Conservation (phyloP, 1,139 yeast genomes). For the Taiozyma onychis region DNA sequence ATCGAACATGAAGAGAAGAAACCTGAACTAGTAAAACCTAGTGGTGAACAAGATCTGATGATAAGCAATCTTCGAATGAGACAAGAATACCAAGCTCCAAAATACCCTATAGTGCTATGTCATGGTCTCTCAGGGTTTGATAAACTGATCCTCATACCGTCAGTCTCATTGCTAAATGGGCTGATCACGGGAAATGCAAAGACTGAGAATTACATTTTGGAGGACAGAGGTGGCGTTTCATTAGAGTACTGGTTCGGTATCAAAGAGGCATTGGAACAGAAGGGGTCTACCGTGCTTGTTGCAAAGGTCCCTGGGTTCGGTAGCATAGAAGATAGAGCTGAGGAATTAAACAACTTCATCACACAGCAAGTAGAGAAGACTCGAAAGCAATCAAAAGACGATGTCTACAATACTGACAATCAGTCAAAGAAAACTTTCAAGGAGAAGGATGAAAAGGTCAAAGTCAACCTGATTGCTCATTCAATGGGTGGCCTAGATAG, state of each 20-base stretch:
- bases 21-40: slow-evolving; percentile 1
- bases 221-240: slow-evolving; percentile 32
- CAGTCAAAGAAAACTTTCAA: slow-evolving; percentile 14
- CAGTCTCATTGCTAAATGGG: slow-evolving; percentile 27
- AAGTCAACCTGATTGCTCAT: slow-evolving; percentile 78
- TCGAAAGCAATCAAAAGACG: slow-evolving; percentile 27
- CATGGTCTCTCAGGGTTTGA: slow-evolving; percentile 87
- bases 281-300: slow-evolving; percentile 65
- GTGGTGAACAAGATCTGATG: slow-evolving; percentile 4
- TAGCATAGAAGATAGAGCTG: slow-evolving; percentile 64
- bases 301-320: slow-evolving; percentile 86
- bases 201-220: slow-evolving; percentile 11
- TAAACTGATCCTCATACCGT: slow-evolving; percentile 46
- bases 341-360: slow-evolving; percentile 48
- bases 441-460: slow-evolving; percentile 28
- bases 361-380: slow-evolving; percentile 35
- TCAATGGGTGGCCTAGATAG: slow-evolving; percentile 95
- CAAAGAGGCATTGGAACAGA: slow-evolving; percentile 47
- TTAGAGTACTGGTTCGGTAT: slow-evolving; percentile 84
- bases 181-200: slow-evolving; percentile 21
- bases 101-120: slow-evolving; percentile 67
- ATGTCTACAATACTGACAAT: slow-evolving; percentile 28
- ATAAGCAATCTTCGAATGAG: slow-evolving; percentile 19
- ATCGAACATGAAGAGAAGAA: slow-evolving; percentile 1
- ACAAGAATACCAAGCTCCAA: slow-evolving; percentile 34